phyloP scores from a whole-genome alignment of 148 eudicot species.

The Rhododendron vialii region DNA sequence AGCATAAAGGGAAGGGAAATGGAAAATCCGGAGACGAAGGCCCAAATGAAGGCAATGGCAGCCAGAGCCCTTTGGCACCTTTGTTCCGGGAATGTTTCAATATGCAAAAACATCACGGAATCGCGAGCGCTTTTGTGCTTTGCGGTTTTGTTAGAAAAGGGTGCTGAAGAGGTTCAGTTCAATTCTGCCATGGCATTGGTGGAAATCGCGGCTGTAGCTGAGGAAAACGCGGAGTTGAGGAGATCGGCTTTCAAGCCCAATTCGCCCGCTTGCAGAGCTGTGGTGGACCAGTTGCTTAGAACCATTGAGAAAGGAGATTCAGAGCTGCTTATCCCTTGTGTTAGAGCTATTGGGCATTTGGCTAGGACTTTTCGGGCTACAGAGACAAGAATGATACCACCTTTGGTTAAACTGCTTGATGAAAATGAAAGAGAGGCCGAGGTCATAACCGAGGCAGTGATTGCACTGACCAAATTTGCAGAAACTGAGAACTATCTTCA shows the following conservation, averaged over 20 bases:
- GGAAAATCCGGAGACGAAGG: constrained; percentile 63
- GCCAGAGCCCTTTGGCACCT: constrained; percentile 70
- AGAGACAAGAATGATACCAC: constrained; percentile 53
- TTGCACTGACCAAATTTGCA: constrained; percentile 52
- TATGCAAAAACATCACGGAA: constrained; percentile 66
- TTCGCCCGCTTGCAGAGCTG: constrained; percentile 68
- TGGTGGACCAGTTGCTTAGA: constrained; percentile 66
- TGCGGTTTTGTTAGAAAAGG: constrained; percentile 68
- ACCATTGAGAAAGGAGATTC: constrained; percentile 45
- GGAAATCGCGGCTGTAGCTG: constrained; percentile 78
- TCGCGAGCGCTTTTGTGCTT: constrained; percentile 76
- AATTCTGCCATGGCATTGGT: constrained; percentile 76
- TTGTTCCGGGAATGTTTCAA: constrained; percentile 54
- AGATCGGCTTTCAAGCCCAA: constrained; percentile 74
- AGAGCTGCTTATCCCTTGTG: constrained; percentile 54
- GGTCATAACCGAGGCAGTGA: constrained; percentile 42
- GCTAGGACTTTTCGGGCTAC: constrained; percentile 78
- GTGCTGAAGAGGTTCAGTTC: constrained; percentile 54
- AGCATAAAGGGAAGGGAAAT: constrained; percentile 62
- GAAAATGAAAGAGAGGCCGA: constrained; percentile 60
- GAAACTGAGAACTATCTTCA: constrained; percentile 59
- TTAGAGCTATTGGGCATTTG: constrained; percentile 58
- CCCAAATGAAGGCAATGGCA: constrained; percentile 85
- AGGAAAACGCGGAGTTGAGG: constrained; percentile 54
- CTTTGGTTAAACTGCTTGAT: constrained; percentile 57